These are phyloP conservation scores for Cutaneotrichosporon cyanovorans DNA, from an alignment of 1,284 basidiomycete species.

Conservation along the genomic window DNA sequence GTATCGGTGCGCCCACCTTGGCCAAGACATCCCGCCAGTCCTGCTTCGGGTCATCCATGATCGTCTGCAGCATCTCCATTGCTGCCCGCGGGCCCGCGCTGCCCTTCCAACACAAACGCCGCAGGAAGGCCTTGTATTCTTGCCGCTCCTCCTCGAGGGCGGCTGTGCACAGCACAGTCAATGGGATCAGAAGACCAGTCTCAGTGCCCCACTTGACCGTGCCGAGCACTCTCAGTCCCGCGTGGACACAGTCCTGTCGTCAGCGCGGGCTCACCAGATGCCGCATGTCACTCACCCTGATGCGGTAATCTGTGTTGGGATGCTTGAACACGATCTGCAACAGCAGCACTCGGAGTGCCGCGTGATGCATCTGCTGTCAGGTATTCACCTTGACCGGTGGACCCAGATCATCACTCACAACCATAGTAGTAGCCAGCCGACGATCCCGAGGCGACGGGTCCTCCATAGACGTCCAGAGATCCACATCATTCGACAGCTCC, in stretches of 20 bases:
- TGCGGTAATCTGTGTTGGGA: slow-evolving; percentile 1
- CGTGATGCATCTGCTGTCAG: slow-evolving; percentile 10
- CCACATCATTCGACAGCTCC: slow-evolving; percentile 1
- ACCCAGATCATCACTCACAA: no score
- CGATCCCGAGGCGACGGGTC: not conserved
- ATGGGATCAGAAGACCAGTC: slow-evolving; percentile 11
- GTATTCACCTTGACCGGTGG: no score
- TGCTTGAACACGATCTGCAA: slow-evolving; percentile 10
- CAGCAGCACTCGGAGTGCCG: slow-evolving; percentile 10
- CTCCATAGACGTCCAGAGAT: not conserved
- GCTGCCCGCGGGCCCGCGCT: slow-evolving; percentile 12
- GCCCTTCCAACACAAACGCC: slow-evolving; percentile 18
- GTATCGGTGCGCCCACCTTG: no score
- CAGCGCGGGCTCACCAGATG: not conserved
- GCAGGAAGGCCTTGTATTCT: slow-evolving; percentile 9
- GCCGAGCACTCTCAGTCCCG: slow-evolving; percentile 2
- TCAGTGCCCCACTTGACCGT: slow-evolving; percentile 16
- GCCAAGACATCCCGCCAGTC: no score
- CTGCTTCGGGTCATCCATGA: no score
- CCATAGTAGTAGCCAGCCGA: not conserved
- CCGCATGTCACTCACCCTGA: slow-evolving; percentile 1
- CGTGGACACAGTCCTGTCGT: slow-evolving; percentile 8
- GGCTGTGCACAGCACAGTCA: slow-evolving; percentile 5
- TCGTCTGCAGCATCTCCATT: slow-evolving; percentile 4
- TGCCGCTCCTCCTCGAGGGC: slow-evolving; percentile 5